Base-by-base conservation (phyloP, 2,329 filamentous ascomycete genomes). In the Ophioceras dolichostomum region DNA sequence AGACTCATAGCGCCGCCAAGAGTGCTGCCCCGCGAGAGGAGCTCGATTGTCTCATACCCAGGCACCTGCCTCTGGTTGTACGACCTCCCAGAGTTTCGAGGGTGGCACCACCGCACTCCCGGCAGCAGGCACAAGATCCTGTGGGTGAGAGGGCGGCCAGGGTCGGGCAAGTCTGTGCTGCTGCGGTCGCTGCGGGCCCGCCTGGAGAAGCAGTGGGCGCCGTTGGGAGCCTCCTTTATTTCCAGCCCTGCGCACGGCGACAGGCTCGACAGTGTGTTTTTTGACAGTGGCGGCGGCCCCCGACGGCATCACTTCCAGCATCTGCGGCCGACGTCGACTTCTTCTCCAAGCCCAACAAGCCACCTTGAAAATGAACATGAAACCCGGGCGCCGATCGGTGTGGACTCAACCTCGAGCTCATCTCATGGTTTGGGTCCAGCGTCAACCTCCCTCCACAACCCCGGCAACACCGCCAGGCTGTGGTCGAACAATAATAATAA, bases 1-100 rank as follows among this genome's bases (percentile, higher is more conserved):
- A 14, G 22, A 26, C 22, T 26, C 22, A 26, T 26, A 26, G 30
- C 43, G 3, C 37, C 41, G 4, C 39, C 43, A 2, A 38, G 42
- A 14, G 14, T 28, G 9, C 12, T 41, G n/a, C 17, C 39, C 5
- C 39, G 41, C 12, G 45, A 47, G 18, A 42, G 44, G 3, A 43
- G 45, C 7, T 43, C 42, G 4, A 27, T 42, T 4, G 39, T 40
- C 3, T 46, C 48, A 1, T 49, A 54, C 32, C 53, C 49, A 4
- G 52, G 48, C 1, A 55, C 49, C 1, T 52, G 52, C 30, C 47
- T 50, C 4, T 58, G 54, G 55, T 45, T 57, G 14, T 51, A 54
- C 38, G 48, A 53, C 19, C 34, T 56, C 12, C 45, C 49, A 13
- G 50, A 50, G 19, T 56, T 58, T 31, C 45, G 47, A 6, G 39